Percentiles rank a stretch among this genome's conserved stretches.
Evolutionary conservation across 768 basidiomycete genomes (phyloP).

Genomic region (Collybiopsis confluens): DNA sequence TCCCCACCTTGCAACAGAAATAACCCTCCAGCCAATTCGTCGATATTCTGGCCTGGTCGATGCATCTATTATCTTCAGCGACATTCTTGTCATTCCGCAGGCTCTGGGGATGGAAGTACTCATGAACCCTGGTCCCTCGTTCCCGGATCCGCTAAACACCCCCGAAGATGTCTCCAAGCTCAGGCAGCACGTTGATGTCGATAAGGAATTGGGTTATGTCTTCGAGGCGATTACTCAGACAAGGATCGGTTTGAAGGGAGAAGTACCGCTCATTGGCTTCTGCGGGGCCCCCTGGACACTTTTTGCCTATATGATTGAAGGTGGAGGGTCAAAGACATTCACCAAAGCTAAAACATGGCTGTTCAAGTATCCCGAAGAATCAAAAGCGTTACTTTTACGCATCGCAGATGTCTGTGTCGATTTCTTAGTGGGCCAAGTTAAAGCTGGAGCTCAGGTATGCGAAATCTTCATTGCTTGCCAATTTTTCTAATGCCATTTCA

Average conservation of each 20-base stretch:
- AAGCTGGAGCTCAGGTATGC: slow-evolving; percentile 90
- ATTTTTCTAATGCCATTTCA: slow-evolving; percentile 23
- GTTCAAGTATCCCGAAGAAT: slow-evolving; percentile 84
- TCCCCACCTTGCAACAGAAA: slow-evolving; percentile 80
- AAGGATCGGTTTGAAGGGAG: slow-evolving; percentile 72
- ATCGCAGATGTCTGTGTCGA: slow-evolving; percentile 91
- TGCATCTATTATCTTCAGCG: slow-evolving; percentile 96
- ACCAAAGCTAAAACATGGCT: slow-evolving; percentile 94
- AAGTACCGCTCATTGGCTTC: slow-evolving; percentile 96
- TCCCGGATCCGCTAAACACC: slow-evolving; percentile 79
- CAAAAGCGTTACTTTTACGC: slow-evolving; percentile 66
- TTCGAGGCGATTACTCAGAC: slow-evolving; percentile 89
- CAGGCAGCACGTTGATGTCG: slow-evolving; percentile 62
- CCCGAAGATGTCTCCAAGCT: slow-evolving; percentile 72
- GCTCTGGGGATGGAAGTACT: slow-evolving; percentile 94
- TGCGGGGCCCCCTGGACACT: slow-evolving; percentile 98
- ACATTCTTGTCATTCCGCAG: slow-evolving; percentile 96
- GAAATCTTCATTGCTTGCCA: not conserved
- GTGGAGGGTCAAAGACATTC: slow-evolving; percentile 86
- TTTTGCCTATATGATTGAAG: slow-evolving; percentile 98
- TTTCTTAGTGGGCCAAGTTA: slow-evolving; percentile 87
- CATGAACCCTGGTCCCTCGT: slow-evolving; percentile 90
- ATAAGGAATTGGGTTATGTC: slow-evolving; percentile 84
- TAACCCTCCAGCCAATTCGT: slow-evolving; percentile 92
- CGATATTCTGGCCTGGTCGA: slow-evolving; percentile 85